These are phyloP conservation scores for Telfairia occidentalis DNA, from an alignment of 331 rosid species.

Conservation along the genomic window DNA sequence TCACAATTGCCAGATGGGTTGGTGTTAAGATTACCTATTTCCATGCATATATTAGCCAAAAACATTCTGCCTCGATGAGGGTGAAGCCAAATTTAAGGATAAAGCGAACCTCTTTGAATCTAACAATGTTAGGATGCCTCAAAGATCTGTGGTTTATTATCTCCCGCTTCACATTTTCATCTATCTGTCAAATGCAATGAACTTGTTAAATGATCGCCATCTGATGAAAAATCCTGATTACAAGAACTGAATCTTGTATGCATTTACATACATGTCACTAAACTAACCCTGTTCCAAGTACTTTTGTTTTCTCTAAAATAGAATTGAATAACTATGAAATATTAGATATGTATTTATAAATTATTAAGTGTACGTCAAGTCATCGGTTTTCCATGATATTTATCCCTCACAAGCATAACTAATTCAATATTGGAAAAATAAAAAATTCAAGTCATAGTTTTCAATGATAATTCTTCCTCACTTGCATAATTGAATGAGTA, in stretches of 20 bases:
- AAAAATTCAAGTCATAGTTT: neutral
- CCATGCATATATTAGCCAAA: constrained; percentile 9
- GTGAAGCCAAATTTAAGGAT: neutral
- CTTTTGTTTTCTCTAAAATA: neutral
- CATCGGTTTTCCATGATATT: neutral
- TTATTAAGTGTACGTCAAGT: neutral
- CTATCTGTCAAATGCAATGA: constrained; percentile 46
- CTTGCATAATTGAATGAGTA: neutral
- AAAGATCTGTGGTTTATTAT: constrained; percentile 89
- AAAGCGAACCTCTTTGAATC: constrained; percentile 75
- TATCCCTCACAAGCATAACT: neutral
- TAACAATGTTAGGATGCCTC: constrained; percentile 91
- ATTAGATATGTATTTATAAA: neutral
- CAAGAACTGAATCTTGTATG: neutral
- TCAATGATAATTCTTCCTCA: neutral
- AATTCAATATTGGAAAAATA: neutral
- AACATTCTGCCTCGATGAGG: constrained; percentile 4
- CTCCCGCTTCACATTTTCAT: constrained; percentile 89
- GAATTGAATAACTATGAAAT: neutral
- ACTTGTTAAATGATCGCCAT: constrained; percentile 5
- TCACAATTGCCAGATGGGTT: constrained; percentile 79
- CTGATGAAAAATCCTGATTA: neutral
- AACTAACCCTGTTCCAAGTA: neutral
- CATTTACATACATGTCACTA: neutral
- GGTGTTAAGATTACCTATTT: constrained; percentile 77